phyloP scores from a whole-genome alignment of 1,284 basidiomycete genomes.

The Heliocybe sulcata region DNA sequence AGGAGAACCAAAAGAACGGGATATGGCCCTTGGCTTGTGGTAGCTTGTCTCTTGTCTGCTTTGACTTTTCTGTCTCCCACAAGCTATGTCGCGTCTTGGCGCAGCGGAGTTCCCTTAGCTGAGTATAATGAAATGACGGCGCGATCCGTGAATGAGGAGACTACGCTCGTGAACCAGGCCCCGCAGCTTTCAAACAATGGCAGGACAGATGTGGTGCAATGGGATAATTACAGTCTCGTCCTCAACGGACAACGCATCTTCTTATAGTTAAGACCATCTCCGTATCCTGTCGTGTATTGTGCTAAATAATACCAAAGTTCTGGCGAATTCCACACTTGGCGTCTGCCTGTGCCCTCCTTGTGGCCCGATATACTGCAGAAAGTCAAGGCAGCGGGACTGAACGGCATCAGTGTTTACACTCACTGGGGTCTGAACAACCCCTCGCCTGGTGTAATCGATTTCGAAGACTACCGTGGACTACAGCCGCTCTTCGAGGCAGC shows the following conservation, averaged over 20 bases:
- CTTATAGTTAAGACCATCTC: conserved; percentile 33
- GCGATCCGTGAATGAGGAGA: background rate
- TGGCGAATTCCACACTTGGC: conserved; percentile 81
- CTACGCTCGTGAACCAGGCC: background rate
- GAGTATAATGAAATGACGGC: background rate
- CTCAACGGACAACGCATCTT: conserved; percentile 46
- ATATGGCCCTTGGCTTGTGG: background rate
- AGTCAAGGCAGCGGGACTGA: conserved; percentile 75
- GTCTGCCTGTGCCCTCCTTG: conserved; percentile 70
- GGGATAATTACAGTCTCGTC: conserved; percentile 53
- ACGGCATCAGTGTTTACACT: conserved; percentile 66
- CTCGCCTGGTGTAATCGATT: conserved; percentile 66
- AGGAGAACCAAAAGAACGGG: background rate
- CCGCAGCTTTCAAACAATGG: conserved; percentile 10
- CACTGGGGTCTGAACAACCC: conserved; percentile 75
- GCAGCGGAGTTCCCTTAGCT: background rate
- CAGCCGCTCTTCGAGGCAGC: conserved; percentile 45
- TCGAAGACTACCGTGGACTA: conserved; percentile 18
- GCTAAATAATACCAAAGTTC: conserved; percentile 24
- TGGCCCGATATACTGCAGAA: conserved; percentile 84
- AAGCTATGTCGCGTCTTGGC: background rate
- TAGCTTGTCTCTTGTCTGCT: background rate
- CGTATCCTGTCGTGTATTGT: conserved; percentile 4
- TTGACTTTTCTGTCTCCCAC: background rate
- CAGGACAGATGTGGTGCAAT: conserved; percentile 36